Base-by-base conservation (phyloP, 352 stramenopile species). In the Phytophthora fragariaefolia region DNA sequence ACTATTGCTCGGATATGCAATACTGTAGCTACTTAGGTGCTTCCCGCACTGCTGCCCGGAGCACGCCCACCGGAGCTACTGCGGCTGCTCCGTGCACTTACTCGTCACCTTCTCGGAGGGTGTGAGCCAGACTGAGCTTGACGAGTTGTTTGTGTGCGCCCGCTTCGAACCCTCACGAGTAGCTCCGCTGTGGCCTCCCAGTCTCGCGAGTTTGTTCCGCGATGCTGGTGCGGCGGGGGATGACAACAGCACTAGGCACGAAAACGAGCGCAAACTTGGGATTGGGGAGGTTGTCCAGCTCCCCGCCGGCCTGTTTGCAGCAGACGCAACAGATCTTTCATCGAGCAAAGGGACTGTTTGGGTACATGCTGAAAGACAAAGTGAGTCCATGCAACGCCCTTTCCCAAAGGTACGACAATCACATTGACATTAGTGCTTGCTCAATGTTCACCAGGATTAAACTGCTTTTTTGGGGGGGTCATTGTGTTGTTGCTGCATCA, bases 41-140 rank as follows among this genome's bases (percentile, higher is more conserved):
- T 82, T 82, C 49, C 74, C 74, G 8, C 74, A 82, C 60, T 82
- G 74, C 38, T 82, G 74, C 18, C 74, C 69, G 3, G 56, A 64
- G 5, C 74, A 82, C 55, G 49, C 60, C 4, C 27, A 20, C 24
- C 65, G 74, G 4, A 73, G 66, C 51, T 82, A 82, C 53, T 82
- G 74, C 51, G 74, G 74, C 20, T 70, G 62, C 34, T 75, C 74
- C 13, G 24, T 82, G 1, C 64, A 80, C 30, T 6, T 84, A 2
- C 58, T 68, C 12, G 63, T 71, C 27, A 71, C 63, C 5, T 72
- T 74, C 18, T 58, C 51, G 5, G 27, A 36, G 9, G 46, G 32
- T 10, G 24, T 53, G 20, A 40, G 17, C 36, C 30, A 22, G 17
- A 8, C 32, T 9, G 6, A 4, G 13, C 9, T 52, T 32, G 52